Conservation (phyloP, 352 stramenopile species). For the Blastocystis sp. region DNA sequence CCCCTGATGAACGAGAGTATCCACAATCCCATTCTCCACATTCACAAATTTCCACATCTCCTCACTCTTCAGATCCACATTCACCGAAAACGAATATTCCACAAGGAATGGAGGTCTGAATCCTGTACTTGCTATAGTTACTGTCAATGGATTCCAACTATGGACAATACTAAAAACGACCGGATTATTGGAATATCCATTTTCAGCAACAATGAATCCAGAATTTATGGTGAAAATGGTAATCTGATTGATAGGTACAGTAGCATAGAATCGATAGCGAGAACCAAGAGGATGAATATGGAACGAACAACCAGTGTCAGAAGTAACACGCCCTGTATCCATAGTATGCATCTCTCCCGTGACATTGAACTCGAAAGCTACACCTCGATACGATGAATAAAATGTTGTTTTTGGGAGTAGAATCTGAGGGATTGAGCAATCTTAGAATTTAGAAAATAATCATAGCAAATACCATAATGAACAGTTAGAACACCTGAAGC, state of each 20-base stretch:
- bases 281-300: background rate
- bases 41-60: background rate
- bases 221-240: background rate
- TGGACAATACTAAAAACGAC: background rate
- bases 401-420: background rate
- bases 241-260: background rate
- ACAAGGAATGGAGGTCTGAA: background rate
- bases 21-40: background rate
- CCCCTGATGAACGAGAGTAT: background rate
- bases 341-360: background rate
- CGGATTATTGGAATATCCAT: background rate
- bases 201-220: background rate
- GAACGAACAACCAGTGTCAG: background rate
- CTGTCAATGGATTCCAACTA: background rate
- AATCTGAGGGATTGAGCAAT: constrained; percentile 4
- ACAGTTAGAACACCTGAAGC: background rate
- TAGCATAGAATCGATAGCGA: background rate
- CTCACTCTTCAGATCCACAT: background rate
- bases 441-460: background rate
- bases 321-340: background rate
- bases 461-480: background rate
- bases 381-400: background rate
- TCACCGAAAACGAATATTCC: background rate
- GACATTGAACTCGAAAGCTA: background rate
- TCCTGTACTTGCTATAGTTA: background rate